Evolutionary conservation across 768 basidiomycete species (phyloP), one percentile per base, ranked within the genome.

Genomic region (Suillus spraguei): DNA sequence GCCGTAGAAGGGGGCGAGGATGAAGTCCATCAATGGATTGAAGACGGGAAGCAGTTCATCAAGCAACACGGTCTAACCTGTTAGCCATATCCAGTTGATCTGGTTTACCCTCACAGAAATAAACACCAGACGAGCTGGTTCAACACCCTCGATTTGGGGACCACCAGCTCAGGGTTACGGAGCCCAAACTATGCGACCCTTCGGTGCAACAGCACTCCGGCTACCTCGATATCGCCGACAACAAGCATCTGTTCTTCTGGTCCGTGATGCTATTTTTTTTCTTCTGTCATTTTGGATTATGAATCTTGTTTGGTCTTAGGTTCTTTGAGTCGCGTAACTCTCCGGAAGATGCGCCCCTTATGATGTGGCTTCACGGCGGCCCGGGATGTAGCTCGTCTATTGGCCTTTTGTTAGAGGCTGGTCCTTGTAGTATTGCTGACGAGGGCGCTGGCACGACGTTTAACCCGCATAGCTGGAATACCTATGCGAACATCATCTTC

Each of bases 281-380:
- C 60, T 28, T 28, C 16, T 9, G 49, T 50, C 16, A 28, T 50
- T 5, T 50, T 1, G 5, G n/a, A 20, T 10, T 61, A 13, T 24
- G n/a, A 10, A 44, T 24, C 16, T 66, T 32, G 36, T 58, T 11
- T 53, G 44, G 59, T 52, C 46, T 3, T 63, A 92, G 91, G 91
- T 95, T 94, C 83, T 95, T 98, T 68, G 95, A 97, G 77, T 86
- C 91, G 1, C 83, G 95, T 41, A 79, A 77, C 60, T 81, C 85
- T 20, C 95, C 97, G 0, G 77, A 83, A 59, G 80, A 86, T 60
- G 94, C 91, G 6, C 96, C 95, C 5, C 82, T 98, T 3, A 82
- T 96, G 10, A 80, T 97, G 54, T 97, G 96, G 96, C 80, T 94
- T n/a, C 94, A 93, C 66, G 92, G 92, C 41, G 89, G 90, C 14